These are phyloP conservation scores for Vigna hirtella DNA, from an alignment of 306 rosid species.

Conservation along the genomic window DNA sequence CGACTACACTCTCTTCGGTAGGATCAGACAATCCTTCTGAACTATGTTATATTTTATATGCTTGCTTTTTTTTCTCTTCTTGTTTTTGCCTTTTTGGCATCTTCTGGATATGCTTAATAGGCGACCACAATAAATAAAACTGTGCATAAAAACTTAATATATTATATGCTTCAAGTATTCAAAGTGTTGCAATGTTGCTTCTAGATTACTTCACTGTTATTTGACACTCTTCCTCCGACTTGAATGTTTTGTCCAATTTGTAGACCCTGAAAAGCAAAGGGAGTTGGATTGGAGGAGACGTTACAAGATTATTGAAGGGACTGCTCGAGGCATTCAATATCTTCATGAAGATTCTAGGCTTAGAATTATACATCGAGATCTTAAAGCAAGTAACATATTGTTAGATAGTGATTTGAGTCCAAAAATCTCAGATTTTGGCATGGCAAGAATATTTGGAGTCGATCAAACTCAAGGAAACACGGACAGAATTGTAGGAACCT, in stretches of 20 bases:
- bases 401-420: slow-evolving; percentile 57
- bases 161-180: too few relatives aligned
- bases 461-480: slow-evolving; percentile 56
- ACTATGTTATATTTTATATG: background rate
- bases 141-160: background rate
- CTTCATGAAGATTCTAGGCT: slow-evolving; percentile 67
- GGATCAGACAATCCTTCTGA: background rate
- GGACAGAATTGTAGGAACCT: slow-evolving; percentile 52
- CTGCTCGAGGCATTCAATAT: slow-evolving; percentile 60
- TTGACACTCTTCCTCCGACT: background rate
- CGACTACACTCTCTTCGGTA: slow-evolving; percentile 54
- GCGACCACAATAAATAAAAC: background rate
- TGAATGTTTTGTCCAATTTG: slow-evolving; percentile 16
- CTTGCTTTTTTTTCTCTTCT: background rate
- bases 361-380: slow-evolving; percentile 64
- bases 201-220: slow-evolving; percentile 1
- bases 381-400: slow-evolving; percentile 62
- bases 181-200: background rate
- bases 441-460: slow-evolving; percentile 49
- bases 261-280: slow-evolving; percentile 47
- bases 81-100: background rate
- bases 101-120: background rate
- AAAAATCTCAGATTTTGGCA: slow-evolving; percentile 67
- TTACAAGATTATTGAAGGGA: slow-evolving; percentile 48
- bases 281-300: slow-evolving; percentile 54